A percentile compares a stretch with the other conserved stretches of the same genome.
These are phyloP conservation scores for Penicillium waksmanii DNA, from an alignment of 495 filamentous ascomycete species.

Conservation along the genomic window DNA sequence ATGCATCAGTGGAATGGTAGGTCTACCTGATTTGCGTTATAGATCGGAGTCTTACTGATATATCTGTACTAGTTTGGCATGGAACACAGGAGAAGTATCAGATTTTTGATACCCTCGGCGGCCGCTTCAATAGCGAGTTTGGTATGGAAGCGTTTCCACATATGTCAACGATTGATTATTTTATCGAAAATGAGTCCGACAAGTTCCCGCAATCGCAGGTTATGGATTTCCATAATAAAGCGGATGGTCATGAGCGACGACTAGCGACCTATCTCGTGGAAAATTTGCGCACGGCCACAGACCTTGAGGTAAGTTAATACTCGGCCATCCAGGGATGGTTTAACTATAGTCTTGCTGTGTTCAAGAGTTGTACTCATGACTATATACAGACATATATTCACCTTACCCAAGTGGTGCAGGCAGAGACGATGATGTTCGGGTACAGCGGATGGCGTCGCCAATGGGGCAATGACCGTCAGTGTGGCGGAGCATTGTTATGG, in stretches of 20 bases:
- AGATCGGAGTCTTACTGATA: constrained; percentile 6
- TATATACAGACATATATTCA: constrained; percentile 78
- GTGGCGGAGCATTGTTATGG: constrained; percentile 89
- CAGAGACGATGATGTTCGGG: constrained; percentile 83
- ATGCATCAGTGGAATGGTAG: constrained; percentile 92
- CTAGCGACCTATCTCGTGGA: constrained; percentile 90
- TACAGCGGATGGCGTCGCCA: constrained; percentile 90
- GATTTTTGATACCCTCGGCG: constrained; percentile 81
- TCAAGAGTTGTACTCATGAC: not conserved
- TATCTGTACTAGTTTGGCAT: constrained; percentile 72
- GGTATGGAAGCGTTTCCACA: constrained; percentile 93
- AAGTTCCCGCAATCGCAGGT: constrained; percentile 86
- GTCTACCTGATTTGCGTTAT: constrained; percentile 1
- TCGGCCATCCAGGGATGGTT: not conserved
- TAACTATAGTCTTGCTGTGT: too few species aligned
- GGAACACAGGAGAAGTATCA: constrained; percentile 91
- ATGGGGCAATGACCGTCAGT: constrained; percentile 82
- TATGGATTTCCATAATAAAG: constrained; percentile 96
- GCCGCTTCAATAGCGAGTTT: constrained; percentile 94
- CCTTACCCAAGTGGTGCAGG: constrained; percentile 88
- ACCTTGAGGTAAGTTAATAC: constrained; percentile 50
- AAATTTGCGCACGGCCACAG: constrained; percentile 70
- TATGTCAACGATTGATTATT: constrained; percentile 80
- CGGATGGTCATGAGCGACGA: constrained; percentile 83
- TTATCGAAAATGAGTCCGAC: constrained; percentile 73